A percentile compares a stretch with the other conserved stretches of the same genome.
These are phyloP conservation scores for Coemansia sp. DNA, from an alignment of 192 early-diverging fungal species.

Conservation along the genomic window DNA sequence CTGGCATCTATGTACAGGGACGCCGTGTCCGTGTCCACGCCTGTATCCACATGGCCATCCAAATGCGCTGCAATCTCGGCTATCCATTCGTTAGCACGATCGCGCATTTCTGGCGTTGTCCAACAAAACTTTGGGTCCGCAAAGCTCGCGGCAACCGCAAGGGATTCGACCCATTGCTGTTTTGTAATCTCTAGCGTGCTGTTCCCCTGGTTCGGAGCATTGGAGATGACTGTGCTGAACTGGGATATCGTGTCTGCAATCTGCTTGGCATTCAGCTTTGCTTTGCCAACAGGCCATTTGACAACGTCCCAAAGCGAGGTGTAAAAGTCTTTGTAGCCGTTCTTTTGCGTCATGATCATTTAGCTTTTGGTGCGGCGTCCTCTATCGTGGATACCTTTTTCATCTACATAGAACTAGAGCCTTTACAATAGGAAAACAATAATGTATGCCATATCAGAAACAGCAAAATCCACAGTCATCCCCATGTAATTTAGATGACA, in stretches of 20 bases:
- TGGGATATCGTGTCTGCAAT: not conserved
- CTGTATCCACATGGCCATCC: not conserved
- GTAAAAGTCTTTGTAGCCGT: constrained; percentile 20
- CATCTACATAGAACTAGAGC: no score
- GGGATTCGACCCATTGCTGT: constrained; percentile 11
- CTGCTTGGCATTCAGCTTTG: not conserved
- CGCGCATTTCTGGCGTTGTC: constrained; percentile 1
- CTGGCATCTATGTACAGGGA: not conserved
- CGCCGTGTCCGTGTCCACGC: not conserved
- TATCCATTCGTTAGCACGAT: constrained; percentile 18
- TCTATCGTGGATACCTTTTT: not conserved
- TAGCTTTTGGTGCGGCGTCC: not conserved
- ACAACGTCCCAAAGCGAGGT: constrained; percentile 30
- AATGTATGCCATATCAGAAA: no score
- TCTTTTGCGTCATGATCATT: not conserved
- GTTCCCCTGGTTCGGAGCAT: not conserved
- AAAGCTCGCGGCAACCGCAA: constrained; percentile 33
- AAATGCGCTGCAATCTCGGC: constrained; percentile 9
- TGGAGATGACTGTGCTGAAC: constrained; percentile 2
- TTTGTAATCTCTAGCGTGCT: not conserved
- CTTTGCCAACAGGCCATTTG: not conserved
- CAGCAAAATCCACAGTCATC: no score
- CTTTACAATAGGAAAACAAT: no score
- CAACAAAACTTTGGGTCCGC: constrained; percentile 21
- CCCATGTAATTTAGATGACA: no score